Evolutionary conservation across 2,329 filamentous ascomycete species (phyloP), one percentile per base, ranked within the genome.

Genomic region (Botrytis byssoidea): DNA sequence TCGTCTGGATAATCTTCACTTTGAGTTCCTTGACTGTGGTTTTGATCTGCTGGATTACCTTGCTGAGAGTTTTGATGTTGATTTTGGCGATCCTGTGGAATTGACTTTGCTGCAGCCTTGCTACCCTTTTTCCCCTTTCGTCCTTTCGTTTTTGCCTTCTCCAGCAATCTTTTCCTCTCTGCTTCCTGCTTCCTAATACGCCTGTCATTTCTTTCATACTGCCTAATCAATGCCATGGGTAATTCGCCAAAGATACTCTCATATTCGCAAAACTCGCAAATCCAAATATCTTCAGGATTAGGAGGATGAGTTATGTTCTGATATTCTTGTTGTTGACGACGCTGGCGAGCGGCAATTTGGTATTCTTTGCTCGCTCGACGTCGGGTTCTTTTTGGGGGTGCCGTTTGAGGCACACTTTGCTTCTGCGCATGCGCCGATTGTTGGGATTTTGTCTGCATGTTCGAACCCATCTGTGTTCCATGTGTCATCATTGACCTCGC

Each of bases 181-280:
- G 93, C 93, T 77, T 95, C 87, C 76, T 95, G 90, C 79, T 93
- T 93, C 67, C 94, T 91, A 81, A 93, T 91, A 74, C 92, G 92
- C 51, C 94, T 91, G 80, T 98, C 96, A 82, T 97, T 98, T 81
- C 95, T 93, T 83, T 99, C 96, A 81, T 98, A 99, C 75, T 94
- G 90, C 59, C 93, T 89, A 76, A 98, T 97, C 72, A 99, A 84
- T 68, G 94, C 94, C 78, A 89, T 88, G 0, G 96, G 96, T 3
- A 93, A 93, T 70, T 88, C 88, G n/a, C 95, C 95, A 81, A 97
- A 98, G 68, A 99, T 98, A 70, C 90, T 90, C 83, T 98, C 95
- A 81, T 98, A 99, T 82, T 99, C 96, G 85, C 96, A 99, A 81
- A 98, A 98, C 80, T 98, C 93, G 83, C 96, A 99, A 65, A 98